phyloP scores from a whole-genome alignment of 2,329 filamentous ascomycete species.

The Penicillium sp. region DNA sequence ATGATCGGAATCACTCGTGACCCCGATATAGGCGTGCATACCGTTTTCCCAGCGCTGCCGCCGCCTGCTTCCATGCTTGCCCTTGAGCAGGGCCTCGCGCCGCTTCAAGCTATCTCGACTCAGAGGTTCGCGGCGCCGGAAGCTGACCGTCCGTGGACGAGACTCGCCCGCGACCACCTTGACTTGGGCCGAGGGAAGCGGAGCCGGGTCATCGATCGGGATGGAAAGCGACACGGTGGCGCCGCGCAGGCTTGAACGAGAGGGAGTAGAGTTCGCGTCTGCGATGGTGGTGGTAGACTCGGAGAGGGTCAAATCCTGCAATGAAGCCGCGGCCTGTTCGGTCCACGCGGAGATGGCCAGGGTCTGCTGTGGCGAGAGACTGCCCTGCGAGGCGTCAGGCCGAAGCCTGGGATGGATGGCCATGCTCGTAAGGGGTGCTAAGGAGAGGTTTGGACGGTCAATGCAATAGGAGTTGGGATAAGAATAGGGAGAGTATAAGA shows the following conservation, averaged over 20 bases:
- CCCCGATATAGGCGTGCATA: conserved; percentile 43
- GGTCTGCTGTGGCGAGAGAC: conserved; percentile 41
- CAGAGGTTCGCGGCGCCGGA: conserved; percentile 56
- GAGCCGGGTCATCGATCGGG: conserved; percentile 65
- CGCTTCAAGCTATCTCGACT: conserved; percentile 64
- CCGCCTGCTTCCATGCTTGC: conserved; percentile 85
- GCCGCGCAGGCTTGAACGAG: conserved; percentile 50
- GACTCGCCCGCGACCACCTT: conserved; percentile 27
- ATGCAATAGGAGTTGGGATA: neutral
- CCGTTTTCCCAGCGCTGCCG: conserved; percentile 94
- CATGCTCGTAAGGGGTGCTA: conserved; percentile 30
- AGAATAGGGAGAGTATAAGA: conserved; percentile 10
- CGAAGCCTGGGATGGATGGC: conserved; percentile 45
- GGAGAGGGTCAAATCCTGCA: conserved; percentile 38
- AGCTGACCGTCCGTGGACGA: conserved; percentile 42
- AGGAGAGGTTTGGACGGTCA: neutral
- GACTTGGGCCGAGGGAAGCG: conserved; percentile 31
- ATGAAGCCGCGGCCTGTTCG: conserved; percentile 43
- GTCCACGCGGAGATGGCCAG: conserved; percentile 71
- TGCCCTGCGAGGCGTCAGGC: conserved; percentile 26
- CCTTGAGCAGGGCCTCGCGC: conserved; percentile 78
- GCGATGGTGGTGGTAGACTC: conserved; percentile 27
- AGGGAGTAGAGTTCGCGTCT: conserved; percentile 58
- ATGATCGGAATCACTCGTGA: neutral
- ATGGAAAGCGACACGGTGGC: conserved; percentile 69